These are phyloP conservation scores for Moesziomyces globuligerus DNA, from an alignment of 1,284 basidiomycete species.

Conservation along the genomic window DNA sequence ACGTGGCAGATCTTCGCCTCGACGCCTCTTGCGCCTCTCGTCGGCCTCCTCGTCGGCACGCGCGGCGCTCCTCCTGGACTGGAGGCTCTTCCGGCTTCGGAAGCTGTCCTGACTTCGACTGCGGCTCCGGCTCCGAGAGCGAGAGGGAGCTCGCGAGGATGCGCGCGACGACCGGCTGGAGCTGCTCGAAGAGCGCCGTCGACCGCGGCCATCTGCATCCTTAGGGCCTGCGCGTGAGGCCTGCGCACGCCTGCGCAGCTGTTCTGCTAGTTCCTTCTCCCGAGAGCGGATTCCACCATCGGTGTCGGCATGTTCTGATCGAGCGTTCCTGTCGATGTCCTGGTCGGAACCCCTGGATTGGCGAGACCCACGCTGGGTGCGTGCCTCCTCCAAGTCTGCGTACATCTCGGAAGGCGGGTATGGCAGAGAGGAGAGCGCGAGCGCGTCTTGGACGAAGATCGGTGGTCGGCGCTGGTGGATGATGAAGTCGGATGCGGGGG, in stretches of 20 bases:
- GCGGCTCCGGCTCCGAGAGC: conserved; percentile 27
- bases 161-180: conserved; percentile 32
- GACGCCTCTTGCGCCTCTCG: conserved; percentile 54
- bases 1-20: conserved; percentile 36
- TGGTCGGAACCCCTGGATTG: conserved; percentile 29
- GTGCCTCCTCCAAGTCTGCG: conserved; percentile 61
- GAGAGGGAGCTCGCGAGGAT: conserved; percentile 29
- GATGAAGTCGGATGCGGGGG: not conserved
- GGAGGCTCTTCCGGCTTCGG: conserved; percentile 25
- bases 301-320: conserved; percentile 6
- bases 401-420: conserved; percentile 38
- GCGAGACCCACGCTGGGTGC: conserved; percentile 19
- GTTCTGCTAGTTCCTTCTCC: conserved; percentile 62
- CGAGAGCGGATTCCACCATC: conserved; percentile 30
- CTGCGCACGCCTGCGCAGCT: conserved; percentile 57
- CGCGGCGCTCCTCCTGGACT: conserved; percentile 30
- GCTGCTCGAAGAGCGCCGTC: conserved; percentile 17
- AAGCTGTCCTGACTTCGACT: conserved; percentile 32
- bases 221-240: conserved; percentile 32
- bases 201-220: conserved; percentile 14
- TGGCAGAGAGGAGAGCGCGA: too few species aligned
- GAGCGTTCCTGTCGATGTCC: conserved; percentile 23
- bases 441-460: too few species aligned
- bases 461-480: not conserved
- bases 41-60: conserved; percentile 62